Conservation (phyloP, 2,329 filamentous ascomycete species). For the Microsporum audouinii region DNA sequence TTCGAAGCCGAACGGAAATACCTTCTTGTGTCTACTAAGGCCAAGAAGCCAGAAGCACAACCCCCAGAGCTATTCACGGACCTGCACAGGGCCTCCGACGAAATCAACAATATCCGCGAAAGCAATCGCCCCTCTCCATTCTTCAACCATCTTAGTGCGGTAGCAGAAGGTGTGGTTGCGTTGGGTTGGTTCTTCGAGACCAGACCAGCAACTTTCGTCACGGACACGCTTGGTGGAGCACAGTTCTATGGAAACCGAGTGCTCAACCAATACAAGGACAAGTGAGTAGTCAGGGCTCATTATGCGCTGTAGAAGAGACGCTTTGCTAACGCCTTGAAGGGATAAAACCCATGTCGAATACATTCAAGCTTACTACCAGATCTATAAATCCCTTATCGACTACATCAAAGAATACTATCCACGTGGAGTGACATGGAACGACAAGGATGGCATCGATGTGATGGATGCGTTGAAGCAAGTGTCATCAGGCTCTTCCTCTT, state of each 20-base stretch:
- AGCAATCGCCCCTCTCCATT: slow-evolving; percentile 62
- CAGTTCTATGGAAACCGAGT: slow-evolving; percentile 95
- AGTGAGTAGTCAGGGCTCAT: slow-evolving; percentile 36
- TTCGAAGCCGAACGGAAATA: slow-evolving; percentile 83
- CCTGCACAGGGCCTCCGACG: slow-evolving; percentile 69
- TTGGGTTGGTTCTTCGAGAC: slow-evolving; percentile 82
- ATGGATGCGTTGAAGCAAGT: slow-evolving; percentile 55
- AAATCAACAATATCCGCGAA: slow-evolving; percentile 70
- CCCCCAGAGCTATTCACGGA: slow-evolving; percentile 69
- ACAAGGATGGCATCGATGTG: slow-evolving; percentile 59
- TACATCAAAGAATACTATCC: slow-evolving; percentile 78
- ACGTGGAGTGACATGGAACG: slow-evolving; percentile 76
- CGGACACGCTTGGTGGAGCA: slow-evolving; percentile 68
- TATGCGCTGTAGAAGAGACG: background rate
- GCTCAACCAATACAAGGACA: slow-evolving; percentile 78
- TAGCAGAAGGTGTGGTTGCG: slow-evolving; percentile 80
- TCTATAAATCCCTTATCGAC: slow-evolving; percentile 71
- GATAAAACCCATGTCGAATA: slow-evolving; percentile 74
- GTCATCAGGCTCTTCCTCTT: slow-evolving; percentile 26
- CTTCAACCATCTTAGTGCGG: slow-evolving; percentile 73
- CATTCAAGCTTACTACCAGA: slow-evolving; percentile 81
- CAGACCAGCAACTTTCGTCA: slow-evolving; percentile 75
- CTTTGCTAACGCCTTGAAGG: slow-evolving; percentile 37
- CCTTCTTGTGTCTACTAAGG: slow-evolving; percentile 74
- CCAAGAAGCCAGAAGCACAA: slow-evolving; percentile 77